Conservation (phyloP, 2,329 filamentous ascomycete genomes). For the Penicillium sp. region DNA sequence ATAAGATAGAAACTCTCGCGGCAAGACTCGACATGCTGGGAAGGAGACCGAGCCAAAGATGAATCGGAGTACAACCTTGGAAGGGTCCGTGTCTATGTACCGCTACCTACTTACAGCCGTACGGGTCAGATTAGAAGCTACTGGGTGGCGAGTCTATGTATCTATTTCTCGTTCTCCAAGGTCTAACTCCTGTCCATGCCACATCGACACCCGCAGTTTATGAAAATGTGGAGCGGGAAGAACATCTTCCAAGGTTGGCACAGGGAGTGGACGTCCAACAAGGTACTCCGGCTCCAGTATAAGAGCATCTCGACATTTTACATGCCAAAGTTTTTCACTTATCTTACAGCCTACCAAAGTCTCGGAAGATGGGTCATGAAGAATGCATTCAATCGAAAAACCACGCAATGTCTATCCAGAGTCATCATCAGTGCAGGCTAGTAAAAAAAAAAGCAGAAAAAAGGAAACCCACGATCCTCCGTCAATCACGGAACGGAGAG, state of each 20-base stretch:
- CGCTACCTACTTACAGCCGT: too few relatives aligned
- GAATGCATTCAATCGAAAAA: slow-evolving; percentile 21
- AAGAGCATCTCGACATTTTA: neutral
- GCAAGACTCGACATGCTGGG: too few relatives aligned
- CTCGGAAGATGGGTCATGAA: slow-evolving; percentile 1
- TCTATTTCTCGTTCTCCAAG: too few relatives aligned
- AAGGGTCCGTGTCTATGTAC: too few relatives aligned
- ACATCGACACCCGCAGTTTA: neutral
- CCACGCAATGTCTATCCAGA: slow-evolving; percentile 24
- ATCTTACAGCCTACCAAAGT: neutral
- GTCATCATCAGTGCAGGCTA: slow-evolving; percentile 25
- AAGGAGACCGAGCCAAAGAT: too few relatives aligned
- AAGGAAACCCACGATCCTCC: slow-evolving; percentile 2
- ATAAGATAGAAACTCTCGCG: too few relatives aligned
- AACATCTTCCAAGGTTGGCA: neutral
- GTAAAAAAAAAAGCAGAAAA: slow-evolving; percentile 12
- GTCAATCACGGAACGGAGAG: neutral
- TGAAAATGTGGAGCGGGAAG: neutral
- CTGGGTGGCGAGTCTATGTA: too few relatives aligned
- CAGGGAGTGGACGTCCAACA: neutral
- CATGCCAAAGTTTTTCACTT: neutral
- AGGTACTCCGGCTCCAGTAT: neutral
- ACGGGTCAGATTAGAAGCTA: too few relatives aligned
- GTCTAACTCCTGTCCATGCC: too few relatives aligned
- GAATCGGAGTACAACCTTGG: too few relatives aligned